Percentiles rank a stretch among this genome's conserved stretches.
Evolutionary conservation across 805 yeast species (phyloP).

Genomic region (Candida sonorensis): DNA sequence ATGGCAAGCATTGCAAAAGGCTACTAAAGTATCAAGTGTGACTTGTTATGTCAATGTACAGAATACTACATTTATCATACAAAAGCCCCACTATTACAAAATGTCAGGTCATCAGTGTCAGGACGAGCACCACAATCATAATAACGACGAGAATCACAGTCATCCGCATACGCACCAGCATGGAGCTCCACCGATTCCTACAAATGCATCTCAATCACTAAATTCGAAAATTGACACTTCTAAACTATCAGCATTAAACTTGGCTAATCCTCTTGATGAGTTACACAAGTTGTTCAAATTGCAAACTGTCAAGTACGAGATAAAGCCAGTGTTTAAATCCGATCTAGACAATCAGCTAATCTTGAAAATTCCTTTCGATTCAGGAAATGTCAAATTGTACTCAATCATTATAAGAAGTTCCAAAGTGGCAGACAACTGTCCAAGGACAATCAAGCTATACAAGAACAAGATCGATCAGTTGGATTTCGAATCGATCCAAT

Average conservation of each 20-base stretch:
- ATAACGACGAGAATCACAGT: no score
- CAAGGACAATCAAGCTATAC: conserved; percentile 60
- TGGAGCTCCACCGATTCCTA: conserved; percentile 61
- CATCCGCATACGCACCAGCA: conserved; percentile 32
- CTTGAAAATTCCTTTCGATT: conserved; percentile 73
- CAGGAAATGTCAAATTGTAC: conserved; percentile 57
- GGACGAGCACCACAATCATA: conserved; percentile 15
- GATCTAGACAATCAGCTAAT: conserved; percentile 83
- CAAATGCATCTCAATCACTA: conserved; percentile 63
- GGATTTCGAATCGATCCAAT: conserved; percentile 63
- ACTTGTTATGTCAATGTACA: no score
- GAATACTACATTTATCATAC: no score
- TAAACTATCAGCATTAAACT: conserved; percentile 58
- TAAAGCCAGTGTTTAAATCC: conserved; percentile 38
- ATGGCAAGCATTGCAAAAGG: no score
- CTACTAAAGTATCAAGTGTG: no score
- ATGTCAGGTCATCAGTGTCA: conserved; percentile 18
- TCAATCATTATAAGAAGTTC: conserved; percentile 66
- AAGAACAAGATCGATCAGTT: conserved; percentile 54
- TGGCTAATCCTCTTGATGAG: conserved; percentile 45
- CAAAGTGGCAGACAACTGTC: conserved; percentile 54
- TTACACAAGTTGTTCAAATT: conserved; percentile 46
- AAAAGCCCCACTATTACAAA: no score
- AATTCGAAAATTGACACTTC: conserved; percentile 52
- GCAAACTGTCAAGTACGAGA: conserved; percentile 40